Base-by-base conservation (phyloP, 164 flowering plant species). In the Berberis vulgaris region DNA sequence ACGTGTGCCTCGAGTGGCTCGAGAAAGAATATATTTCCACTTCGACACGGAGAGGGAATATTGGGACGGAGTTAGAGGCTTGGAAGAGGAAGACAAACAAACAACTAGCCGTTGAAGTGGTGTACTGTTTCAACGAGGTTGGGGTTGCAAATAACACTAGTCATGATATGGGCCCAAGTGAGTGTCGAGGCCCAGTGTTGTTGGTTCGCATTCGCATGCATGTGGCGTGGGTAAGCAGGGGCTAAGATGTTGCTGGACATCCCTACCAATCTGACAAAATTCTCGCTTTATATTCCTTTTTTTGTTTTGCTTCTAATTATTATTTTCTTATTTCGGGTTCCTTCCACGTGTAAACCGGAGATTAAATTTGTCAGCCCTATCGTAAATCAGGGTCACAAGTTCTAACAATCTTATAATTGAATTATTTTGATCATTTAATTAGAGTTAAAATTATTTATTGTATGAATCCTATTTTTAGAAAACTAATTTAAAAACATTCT, bases 21-120 rank as follows among this genome's bases (percentile, higher is more conserved):
- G 40, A 76, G 61, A 54, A 39, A 43, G 80, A 79, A 76, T 73
- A 82, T 67, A 9, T 50, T 9, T 50, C 3, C 7, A 11, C n/a
- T 72, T 66, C 77, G 85, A 82, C 84, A 77, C 73, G 86, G 82
- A 76, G 84, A 80, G 62, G 59, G 64, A 65, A 66, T 66, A 66
- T 59, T 59, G 58, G 64, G 42, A 41, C 86, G 82, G 91, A 49
- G 43, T 26, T 26, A 26, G 26, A 26, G 38, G 41, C 3, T 9
- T n/a, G 60, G 11, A 9, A 43, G 54, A 57, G 50, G 52, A 60
- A 41, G 84, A 82, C 83, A 82, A 82, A 82, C 83, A 82, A 82
- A 77, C 56, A 57, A 62, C 65, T 76, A 80, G 69, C 73, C 74
- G 76, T 80, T 78, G 74, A 75, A 71, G n/a, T 42, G 65, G 59